Base-by-base conservation (phyloP, 371 early-diverging fungal genomes). In the Encephalitozoon cuniculi region DNA sequence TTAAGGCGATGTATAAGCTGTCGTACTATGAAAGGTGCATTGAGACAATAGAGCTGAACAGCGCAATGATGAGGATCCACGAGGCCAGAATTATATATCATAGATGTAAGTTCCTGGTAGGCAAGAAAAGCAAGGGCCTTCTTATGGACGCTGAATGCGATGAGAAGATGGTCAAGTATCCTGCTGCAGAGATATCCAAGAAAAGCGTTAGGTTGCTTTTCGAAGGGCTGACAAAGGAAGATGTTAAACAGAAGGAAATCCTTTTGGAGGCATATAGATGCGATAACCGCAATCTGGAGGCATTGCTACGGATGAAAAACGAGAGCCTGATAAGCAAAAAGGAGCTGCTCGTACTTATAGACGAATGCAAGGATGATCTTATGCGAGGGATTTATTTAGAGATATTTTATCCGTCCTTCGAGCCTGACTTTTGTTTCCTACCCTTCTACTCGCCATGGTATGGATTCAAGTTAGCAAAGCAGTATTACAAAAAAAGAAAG, bases 271-370 rank as follows among this genome's bases (percentile, higher is more conserved):
- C 75, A 11, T 74, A 55, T 25, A 54, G 23, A 44, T 32, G 26
- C 1, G 69, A 76, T 66, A 59, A 21, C 5, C 12, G 37, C 28
- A 76, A 76, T 32, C 23, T 76, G 39, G 76, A 76, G 37, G 39
- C 70, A 52, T 23, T 76, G 6, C 28, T 68, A 51, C 49, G 28
- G 40, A 28, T 76, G 34, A 76, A 54, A 15, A 64, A 44, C 51
- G 71, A 76, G 6, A 34, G 39, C 5, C 8, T 76, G 6, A n/a
- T 68, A 11, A 34, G 25, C 21, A 40, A 63, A 8, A 44, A 63
- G 52, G 70, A 76, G 53, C 12, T 70, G 3, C 21, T 37, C n/a
- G 11, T 34, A 15, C 37, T 67, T 21, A n/a, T 76, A 6, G 44
- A 69, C 2, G 23, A 68, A 12, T 46, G 59, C 34, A 34, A 59